phyloP scores from a whole-genome alignment of 2,329 filamentous ascomycete species.

The Mycocentrospora acerina region DNA sequence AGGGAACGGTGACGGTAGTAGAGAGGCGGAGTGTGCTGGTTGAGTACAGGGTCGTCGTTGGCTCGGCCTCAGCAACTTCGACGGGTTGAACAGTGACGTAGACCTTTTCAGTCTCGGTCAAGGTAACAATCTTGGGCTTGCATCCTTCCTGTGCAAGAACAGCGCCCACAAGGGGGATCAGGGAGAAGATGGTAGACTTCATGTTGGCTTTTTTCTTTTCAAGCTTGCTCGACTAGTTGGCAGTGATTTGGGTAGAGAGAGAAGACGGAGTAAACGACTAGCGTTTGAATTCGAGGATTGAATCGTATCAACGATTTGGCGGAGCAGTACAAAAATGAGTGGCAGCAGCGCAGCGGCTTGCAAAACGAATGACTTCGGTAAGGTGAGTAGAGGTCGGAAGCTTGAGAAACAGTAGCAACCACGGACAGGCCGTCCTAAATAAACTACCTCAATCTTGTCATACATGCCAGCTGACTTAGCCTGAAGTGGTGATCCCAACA shows the following conservation, averaged over 20 bases:
- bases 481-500: conserved; percentile 9
- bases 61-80: conserved; percentile 5
- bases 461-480: conserved; percentile 13
- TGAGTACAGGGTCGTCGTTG: no score
- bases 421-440: conserved; percentile 14
- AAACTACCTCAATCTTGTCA: conserved; percentile 17
- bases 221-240: conserved; percentile 5
- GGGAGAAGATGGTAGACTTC: conserved; percentile 28
- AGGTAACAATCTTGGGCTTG: conserved; percentile 20
- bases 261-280: no score
- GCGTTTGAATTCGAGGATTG: no score
- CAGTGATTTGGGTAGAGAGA: no score
- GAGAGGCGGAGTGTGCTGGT: conserved; percentile 16
- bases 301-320: conserved; percentile 11
- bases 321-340: conserved; percentile 16
- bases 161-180: conserved; percentile 29
- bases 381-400: conserved; percentile 10
- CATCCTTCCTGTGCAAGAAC: conserved; percentile 27
- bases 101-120: conserved; percentile 18
- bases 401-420: conserved; percentile 6
- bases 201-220: conserved; percentile 15
- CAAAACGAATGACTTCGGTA: conserved; percentile 20
- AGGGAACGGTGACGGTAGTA: conserved; percentile 16
- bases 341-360: conserved; percentile 34
- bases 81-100: conserved; percentile 26